Conservation (phyloP, 805 yeast genomes). For the Nakazawaea populi region DNA sequence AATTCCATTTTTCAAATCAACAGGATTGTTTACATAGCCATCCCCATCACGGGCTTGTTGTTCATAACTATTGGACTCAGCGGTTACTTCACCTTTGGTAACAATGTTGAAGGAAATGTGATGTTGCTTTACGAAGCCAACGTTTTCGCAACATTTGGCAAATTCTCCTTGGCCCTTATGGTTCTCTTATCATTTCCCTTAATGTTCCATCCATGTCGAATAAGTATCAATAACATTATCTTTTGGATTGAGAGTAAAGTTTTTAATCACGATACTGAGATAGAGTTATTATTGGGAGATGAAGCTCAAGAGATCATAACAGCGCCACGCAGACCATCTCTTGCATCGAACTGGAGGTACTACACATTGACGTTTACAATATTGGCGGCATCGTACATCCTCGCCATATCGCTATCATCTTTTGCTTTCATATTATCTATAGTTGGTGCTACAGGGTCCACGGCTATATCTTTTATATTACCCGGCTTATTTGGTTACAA, state of each 20-base stretch:
- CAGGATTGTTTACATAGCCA: constrained; percentile 39
- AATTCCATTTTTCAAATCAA: constrained; percentile 43
- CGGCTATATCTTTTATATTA: constrained; percentile 68
- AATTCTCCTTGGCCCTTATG: constrained; percentile 62
- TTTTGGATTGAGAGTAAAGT: constrained; percentile 33
- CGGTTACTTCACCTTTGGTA: constrained; percentile 76
- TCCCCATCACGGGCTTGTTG: constrained; percentile 46
- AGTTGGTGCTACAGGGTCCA: constrained; percentile 82
- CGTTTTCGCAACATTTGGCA: constrained; percentile 43
- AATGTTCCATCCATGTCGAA: constrained; percentile 76
- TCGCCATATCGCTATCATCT: constrained; percentile 55
- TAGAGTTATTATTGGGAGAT: neutral
- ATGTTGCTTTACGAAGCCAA: constrained; percentile 60
- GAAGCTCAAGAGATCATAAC: neutral
- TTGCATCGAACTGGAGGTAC: constrained; percentile 36
- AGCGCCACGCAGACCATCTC: constrained; percentile 25
- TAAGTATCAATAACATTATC: constrained; percentile 61
- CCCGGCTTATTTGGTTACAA: constrained; percentile 76
- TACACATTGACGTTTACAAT: constrained; percentile 42
- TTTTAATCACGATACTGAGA: neutral
- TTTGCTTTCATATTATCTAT: constrained; percentile 65
- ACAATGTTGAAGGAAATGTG: constrained; percentile 57
- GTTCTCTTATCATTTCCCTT: constrained; percentile 72
- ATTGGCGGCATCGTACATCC: constrained; percentile 40
- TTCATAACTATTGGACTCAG: constrained; percentile 59